phyloP scores from a whole-genome alignment of 495 filamentous ascomycete genomes.

The Neurospora sp. region DNA sequence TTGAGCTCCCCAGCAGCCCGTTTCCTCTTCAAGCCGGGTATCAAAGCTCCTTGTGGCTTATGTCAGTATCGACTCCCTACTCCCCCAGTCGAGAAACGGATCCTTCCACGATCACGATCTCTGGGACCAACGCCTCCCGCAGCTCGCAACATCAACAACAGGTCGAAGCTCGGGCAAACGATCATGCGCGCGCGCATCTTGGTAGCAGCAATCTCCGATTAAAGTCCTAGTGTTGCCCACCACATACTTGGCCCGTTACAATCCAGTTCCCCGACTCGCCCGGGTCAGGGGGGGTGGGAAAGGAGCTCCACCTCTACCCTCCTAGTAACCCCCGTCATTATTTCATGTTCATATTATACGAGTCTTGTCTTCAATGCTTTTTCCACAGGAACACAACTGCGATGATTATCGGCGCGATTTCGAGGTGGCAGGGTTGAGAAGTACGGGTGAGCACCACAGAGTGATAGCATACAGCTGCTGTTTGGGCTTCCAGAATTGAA shows the following conservation, averaged over 20 bases:
- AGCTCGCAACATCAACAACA: too few species aligned
- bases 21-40: constrained; percentile 43
- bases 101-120: constrained; percentile 67
- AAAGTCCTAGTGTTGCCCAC: neutral
- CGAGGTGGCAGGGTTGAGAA: neutral
- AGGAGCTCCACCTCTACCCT: neutral
- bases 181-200: constrained; percentile 17
- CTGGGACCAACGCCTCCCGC: constrained; percentile 51
- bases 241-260: neutral
- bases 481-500: neutral
- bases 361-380: too few species aligned
- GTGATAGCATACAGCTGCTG: neutral
- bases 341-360: too few species aligned
- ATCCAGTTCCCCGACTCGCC: neutral
- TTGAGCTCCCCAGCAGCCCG: constrained; percentile 10
- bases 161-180: too few species aligned
- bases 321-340: neutral
- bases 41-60: constrained; percentile 8
- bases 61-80: constrained; percentile 4
- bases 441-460: neutral
- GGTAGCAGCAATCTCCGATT: constrained; percentile 33
- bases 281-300: neutral
- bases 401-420: neutral
- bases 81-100: constrained; percentile 55
- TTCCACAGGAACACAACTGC: too few species aligned